These are phyloP conservation scores for Pyricularia sp. DNA, from an alignment of 2,329 filamentous ascomycete genomes.

Conservation along the genomic window DNA sequence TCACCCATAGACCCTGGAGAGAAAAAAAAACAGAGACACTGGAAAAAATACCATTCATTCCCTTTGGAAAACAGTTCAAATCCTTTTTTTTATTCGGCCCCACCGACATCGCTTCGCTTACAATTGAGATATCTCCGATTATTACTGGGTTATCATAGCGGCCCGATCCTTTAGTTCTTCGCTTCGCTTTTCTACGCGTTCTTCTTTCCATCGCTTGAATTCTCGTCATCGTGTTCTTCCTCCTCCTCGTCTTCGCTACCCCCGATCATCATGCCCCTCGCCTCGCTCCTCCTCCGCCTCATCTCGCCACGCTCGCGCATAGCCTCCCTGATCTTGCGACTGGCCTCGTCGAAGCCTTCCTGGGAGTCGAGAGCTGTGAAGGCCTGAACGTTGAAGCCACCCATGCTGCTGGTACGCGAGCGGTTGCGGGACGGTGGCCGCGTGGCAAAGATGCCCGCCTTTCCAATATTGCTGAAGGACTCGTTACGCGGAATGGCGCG, in stretches of 20 bases:
- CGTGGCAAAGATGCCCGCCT: slow-evolving; percentile 83
- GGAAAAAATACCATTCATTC: background rate
- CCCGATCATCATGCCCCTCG: slow-evolving; percentile 8
- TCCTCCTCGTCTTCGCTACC: slow-evolving; percentile 10
- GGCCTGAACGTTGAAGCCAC: slow-evolving; percentile 55
- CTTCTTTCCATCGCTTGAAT: slow-evolving; percentile 5
- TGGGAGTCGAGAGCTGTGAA: slow-evolving; percentile 61
- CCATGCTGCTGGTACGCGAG: slow-evolving; percentile 59
- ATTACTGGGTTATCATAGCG: background rate
- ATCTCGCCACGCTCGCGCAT: slow-evolving; percentile 69
- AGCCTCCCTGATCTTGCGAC: slow-evolving; percentile 70
- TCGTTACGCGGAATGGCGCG: slow-evolving; percentile 70
- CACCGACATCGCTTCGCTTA: background rate
- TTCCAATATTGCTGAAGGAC: slow-evolving; percentile 83
- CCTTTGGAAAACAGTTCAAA: background rate
- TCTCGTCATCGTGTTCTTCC: slow-evolving; percentile 8
- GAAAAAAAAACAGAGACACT: background rate
- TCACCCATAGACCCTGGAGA: background rate
- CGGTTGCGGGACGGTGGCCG: slow-evolving; percentile 69
- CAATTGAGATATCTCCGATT: background rate
- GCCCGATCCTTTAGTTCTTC: background rate
- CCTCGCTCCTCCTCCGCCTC: slow-evolving; percentile 42
- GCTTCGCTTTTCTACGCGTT: background rate
- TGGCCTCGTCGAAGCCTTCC: slow-evolving; percentile 73
- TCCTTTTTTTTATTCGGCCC: background rate